Evolutionary conservation across 1,284 basidiomycete species (phyloP).

Genomic region (Ceratobasidium sp.): DNA sequence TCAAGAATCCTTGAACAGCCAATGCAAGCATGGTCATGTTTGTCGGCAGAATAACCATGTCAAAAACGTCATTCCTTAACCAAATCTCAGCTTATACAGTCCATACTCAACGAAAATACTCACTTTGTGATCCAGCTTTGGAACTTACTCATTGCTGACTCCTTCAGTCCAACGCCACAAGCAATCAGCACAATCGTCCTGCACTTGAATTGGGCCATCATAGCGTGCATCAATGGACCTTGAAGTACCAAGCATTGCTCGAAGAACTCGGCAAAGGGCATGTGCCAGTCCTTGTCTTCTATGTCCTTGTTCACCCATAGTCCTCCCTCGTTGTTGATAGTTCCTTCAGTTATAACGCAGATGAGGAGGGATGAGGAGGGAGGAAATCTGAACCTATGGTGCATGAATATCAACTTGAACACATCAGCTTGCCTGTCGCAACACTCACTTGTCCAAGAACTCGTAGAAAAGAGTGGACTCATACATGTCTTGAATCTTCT

Average conservation of each 20-base stretch:
- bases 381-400: too few species aligned
- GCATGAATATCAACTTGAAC: too few species aligned
- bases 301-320: not conserved
- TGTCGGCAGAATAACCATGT: not conserved
- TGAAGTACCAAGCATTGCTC: not conserved
- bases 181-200: not conserved
- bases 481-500: too few species aligned
- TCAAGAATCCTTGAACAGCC: not conserved
- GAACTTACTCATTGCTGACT: not conserved
- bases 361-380: not conserved
- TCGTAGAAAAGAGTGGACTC: too few species aligned
- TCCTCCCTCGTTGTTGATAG: not conserved
- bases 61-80: not conserved
- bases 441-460: too few species aligned
- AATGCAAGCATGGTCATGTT: not conserved
- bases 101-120: not conserved
- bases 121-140: not conserved
- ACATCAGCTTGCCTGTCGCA: too few species aligned
- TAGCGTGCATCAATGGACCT: not conserved
- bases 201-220: not conserved
- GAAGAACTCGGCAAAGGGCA: not conserved
- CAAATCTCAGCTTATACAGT: not conserved
- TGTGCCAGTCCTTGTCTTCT: not conserved
- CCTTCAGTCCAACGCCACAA: not conserved
- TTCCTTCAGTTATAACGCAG: not conserved